Conservation (phyloP, 352 stramenopile genomes). For the Phytophthora pistaciae region DNA sequence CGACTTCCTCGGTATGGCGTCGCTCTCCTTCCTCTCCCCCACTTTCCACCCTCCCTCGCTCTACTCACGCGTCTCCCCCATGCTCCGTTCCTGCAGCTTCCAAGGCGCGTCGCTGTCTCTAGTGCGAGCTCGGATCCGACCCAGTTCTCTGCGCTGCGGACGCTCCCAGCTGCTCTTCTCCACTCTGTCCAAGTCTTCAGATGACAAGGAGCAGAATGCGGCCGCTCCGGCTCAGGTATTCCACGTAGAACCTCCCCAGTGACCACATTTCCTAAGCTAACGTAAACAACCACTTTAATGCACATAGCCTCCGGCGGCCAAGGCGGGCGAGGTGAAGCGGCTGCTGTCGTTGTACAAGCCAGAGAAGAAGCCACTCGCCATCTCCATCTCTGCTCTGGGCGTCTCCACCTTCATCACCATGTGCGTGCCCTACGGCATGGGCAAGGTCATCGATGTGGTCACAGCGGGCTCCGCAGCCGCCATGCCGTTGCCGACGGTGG, state of each 20-base stretch:
- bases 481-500: conserved; percentile 54
- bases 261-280: conserved; percentile 9
- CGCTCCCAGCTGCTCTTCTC: conserved; percentile 35
- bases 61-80: neutral
- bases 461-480: conserved; percentile 49
- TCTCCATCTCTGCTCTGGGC: conserved; percentile 72
- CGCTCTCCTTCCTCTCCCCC: neutral
- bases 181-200: conserved; percentile 17
- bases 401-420: conserved; percentile 82
- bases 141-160: neutral
- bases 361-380: conserved; percentile 69
- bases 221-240: conserved; percentile 11
- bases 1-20: conserved; percentile 36
- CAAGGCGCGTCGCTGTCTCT: conserved; percentile 20
- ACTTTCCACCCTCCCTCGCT: neutral
- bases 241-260: neutral
- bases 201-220: conserved; percentile 20
- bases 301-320: conserved; percentile 1
- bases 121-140: neutral
- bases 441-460: conserved; percentile 83
- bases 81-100: conserved; percentile 16
- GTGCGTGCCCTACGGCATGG: conserved; percentile 85
- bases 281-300: conserved; percentile 1
- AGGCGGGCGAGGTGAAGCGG: conserved; percentile 41
- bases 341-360: conserved; percentile 71